Base-by-base conservation (phyloP, 495 filamentous ascomycete species). In the Polyplosphaeria fusca region DNA sequence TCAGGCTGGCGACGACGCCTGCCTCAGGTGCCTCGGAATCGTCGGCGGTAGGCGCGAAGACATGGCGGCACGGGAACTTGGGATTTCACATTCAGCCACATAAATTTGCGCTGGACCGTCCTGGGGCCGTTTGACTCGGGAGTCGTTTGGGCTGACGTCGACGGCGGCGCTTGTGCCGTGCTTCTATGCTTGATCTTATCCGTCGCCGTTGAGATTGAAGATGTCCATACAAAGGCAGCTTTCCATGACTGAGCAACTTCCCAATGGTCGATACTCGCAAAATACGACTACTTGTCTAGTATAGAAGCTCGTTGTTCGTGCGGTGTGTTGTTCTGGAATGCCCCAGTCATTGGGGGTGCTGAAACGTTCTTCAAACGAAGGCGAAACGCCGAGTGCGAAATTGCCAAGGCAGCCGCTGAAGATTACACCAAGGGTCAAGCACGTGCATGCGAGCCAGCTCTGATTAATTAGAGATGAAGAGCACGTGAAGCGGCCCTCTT, bases 321-420 rank as follows among this genome's bases (percentile, higher is more conserved):
- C 19, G 37, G 27, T 37, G 37, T 25, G 28, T 22, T 39, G 47
- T 50, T 37, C 47, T 39, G 27, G 30, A 50, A 20, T 38, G 37
- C n/a, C 16, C 9, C 7, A 50, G 49, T 5, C 5, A 7, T 42
- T 13, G 12, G 38, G 19, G 3, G 38, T 20, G 38, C 23, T 50
- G 46, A 58, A 58, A 55, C 52, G 55, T 16, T 20, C 9, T 35
- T 58, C 55, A 58, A 58, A 58, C 55, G 9, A 13, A 44, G 12
- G n/a, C 55, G 55, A 58, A 58, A 58, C 55, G 26, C 28, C 16
- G 23, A 5, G n/a, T 43, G 55, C 48, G 24, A 5, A 30, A 47
- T 45, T 16, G 52, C 22, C 52, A 28, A 5, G 58, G 47, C 38
- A 39, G 32, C 47, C 13, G 47, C 25, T n/a, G n/a, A n/a, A n/a